Evolutionary conservation across 1,139 yeast genomes (phyloP), one percentile per base, ranked within the genome.

Genomic region (Suhomyces coccinellae): DNA sequence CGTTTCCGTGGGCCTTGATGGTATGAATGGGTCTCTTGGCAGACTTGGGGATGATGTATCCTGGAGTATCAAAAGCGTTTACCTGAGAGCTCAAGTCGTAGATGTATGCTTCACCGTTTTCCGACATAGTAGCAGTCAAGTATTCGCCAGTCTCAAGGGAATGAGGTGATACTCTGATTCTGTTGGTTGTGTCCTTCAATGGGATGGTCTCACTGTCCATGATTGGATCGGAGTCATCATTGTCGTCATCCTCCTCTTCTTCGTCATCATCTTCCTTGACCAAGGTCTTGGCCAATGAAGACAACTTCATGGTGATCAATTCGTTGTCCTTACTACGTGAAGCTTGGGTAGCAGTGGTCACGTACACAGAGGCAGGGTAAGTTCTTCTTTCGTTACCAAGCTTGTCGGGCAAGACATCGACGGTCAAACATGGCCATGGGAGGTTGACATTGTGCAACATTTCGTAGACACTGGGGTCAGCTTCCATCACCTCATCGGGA

Each of bases 351-450:
- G 97, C 99, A 3, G 98, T 87, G 8, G 95, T 83, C 46, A 90
- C 67, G 59, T 87, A 87, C 55, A 90, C 74, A 4, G 95, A 79
- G 35, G 95, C 97, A 6, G 99, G 99, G 61, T 83, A 93, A 36
- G 78, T 79, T 68, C 96, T 80, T 72, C 99, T 83, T 66, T 90
- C 97, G 45, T 79, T 75, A 9, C 99, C 99, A 46, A 89, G 74
- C 43, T 75, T 71, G 63, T 93, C 99, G 11, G 96, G 96, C 46
- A 95, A 69, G 33, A 93, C 71, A 61, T 93, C 99, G 51, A 95
- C 75, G 2, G 97, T 88, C 60, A 93, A 73, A 68, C 97, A 90
- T 16, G 99, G 98, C 98, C 99, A 93, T 58, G 96, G 96, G 64
- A 93, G 73, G 63, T 87, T 88, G 51, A 93, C 88, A 59, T 88